These are phyloP conservation scores for Fusarium pseudonygamai DNA, from an alignment of 2,329 filamentous ascomycete species.

Conservation along the genomic window DNA sequence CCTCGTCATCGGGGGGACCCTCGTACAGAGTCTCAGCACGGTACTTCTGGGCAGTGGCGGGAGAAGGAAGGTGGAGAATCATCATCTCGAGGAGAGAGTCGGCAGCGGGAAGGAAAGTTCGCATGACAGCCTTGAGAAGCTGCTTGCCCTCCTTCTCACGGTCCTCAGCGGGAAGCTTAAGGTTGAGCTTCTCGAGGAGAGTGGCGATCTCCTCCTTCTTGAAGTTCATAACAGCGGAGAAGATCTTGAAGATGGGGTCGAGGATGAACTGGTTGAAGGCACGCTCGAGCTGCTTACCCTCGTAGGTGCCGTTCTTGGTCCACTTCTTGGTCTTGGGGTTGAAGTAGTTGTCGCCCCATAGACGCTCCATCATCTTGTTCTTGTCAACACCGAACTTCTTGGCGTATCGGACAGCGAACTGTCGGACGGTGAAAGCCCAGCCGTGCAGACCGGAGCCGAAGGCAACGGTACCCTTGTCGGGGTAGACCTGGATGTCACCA, in stretches of 20 bases:
- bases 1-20: conserved; percentile 92
- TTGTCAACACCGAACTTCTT: conserved; percentile 99
- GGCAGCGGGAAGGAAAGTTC: conserved; percentile 97
- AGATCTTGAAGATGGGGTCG: conserved; percentile 99
- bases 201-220: conserved; percentile 90
- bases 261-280: conserved; percentile 99
- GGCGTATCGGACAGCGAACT: conserved; percentile 94
- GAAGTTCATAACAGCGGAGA: conserved; percentile 96
- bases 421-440: conserved; percentile 99
- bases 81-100: conserved; percentile 99
- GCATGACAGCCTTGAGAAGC: conserved; percentile 97
- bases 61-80: conserved; percentile 98
- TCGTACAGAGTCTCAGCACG: conserved; percentile 99
- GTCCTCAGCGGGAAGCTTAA: conserved; percentile 90
- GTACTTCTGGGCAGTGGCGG: conserved; percentile 95
- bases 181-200: conserved; percentile 90
- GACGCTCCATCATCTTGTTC: conserved; percentile 99
- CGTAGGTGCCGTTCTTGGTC: conserved; percentile 85
- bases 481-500: conserved; percentile 98
- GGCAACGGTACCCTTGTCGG: conserved; percentile 95
- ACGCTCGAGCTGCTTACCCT: conserved; percentile 93
- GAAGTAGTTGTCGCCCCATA: conserved; percentile 99
- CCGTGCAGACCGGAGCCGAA: conserved; percentile 99
- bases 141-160: conserved; percentile 96
- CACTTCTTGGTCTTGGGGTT: conserved; percentile 99